These are phyloP conservation scores for Xylaria scruposa DNA, from an alignment of 495 filamentous ascomycete species.

Conservation along the genomic window DNA sequence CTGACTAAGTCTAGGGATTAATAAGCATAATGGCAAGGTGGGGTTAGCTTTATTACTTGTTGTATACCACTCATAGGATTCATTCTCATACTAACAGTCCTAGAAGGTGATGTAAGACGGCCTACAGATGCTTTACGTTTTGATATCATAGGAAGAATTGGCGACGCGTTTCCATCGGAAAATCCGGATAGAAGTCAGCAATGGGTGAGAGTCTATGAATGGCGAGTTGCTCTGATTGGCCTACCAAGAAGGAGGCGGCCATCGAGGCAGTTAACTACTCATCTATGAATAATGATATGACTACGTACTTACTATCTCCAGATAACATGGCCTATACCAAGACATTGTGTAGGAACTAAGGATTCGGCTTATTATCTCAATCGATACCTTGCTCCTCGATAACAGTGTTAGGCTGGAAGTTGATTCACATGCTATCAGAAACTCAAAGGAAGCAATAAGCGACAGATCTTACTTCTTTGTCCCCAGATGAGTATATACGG, in stretches of 20 bases:
- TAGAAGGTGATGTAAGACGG: neutral
- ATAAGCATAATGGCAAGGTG: neutral
- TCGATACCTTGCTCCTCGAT: neutral
- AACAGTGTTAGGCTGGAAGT: neutral
- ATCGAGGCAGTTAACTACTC: neutral
- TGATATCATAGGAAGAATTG: neutral
- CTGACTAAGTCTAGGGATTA: slow-evolving; percentile 1
- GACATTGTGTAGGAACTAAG: neutral
- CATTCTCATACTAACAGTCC: neutral
- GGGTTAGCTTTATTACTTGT: neutral
- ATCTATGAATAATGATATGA: slow-evolving; percentile 7
- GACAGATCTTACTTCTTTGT: neutral
- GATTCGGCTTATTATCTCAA: neutral
- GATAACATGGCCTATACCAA: neutral
- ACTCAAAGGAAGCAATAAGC: neutral
- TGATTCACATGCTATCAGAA: neutral
- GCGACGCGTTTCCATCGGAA: neutral
- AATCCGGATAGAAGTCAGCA: neutral
- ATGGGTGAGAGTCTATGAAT: neutral
- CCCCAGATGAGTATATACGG: neutral
- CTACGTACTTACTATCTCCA: neutral
- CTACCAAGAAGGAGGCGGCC: neutral
- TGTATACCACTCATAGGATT: neutral
- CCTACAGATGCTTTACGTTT: neutral
- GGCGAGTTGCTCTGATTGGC: neutral